These are phyloP conservation scores for Plectosphaerella cucumerina DNA, from an alignment of 2,329 filamentous ascomycete species.

Conservation along the genomic window DNA sequence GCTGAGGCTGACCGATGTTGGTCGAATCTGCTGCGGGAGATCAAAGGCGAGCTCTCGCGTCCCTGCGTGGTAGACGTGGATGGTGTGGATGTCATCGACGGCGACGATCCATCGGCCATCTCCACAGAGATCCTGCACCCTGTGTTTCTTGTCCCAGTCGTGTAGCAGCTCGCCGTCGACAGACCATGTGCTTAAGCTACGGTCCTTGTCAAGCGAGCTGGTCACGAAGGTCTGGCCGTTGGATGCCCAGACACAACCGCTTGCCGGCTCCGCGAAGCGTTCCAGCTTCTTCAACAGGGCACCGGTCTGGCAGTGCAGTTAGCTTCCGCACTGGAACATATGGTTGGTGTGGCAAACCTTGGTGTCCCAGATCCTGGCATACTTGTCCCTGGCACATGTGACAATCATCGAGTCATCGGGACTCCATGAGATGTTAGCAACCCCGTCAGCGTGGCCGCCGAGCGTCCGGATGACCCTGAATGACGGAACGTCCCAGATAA, in stretches of 20 bases:
- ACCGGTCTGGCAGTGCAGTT: constrained; percentile 47
- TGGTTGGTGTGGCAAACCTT: constrained; percentile 42
- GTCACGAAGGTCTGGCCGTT: constrained; percentile 76
- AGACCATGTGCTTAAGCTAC: constrained; percentile 68
- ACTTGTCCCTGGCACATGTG: constrained; percentile 72
- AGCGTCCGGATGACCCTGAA: constrained; percentile 64
- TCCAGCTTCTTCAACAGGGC: constrained; percentile 58
- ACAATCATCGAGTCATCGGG: constrained; percentile 85
- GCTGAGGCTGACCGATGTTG: constrained; percentile 79
- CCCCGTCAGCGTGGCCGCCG: constrained; percentile 62
- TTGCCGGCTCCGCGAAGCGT: constrained; percentile 78
- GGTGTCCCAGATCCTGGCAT: constrained; percentile 72
- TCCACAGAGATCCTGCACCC: constrained; percentile 81
- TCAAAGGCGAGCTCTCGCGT: constrained; percentile 73
- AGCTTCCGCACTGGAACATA: background rate
- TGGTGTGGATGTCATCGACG: constrained; percentile 63
- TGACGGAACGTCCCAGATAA: constrained; percentile 75
- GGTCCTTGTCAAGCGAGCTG: constrained; percentile 65
- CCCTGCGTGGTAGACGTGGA: constrained; percentile 80
- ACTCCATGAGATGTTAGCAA: constrained; percentile 85
- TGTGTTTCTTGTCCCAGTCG: constrained; percentile 65
- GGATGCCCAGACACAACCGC: constrained; percentile 82
- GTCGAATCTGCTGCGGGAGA: constrained; percentile 61
- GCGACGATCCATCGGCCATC: constrained; percentile 79
- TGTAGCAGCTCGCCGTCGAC: constrained; percentile 56